phyloP scores from a whole-genome alignment of 2,329 filamentous ascomycete genomes.

The Fusarium praegraminearum region DNA sequence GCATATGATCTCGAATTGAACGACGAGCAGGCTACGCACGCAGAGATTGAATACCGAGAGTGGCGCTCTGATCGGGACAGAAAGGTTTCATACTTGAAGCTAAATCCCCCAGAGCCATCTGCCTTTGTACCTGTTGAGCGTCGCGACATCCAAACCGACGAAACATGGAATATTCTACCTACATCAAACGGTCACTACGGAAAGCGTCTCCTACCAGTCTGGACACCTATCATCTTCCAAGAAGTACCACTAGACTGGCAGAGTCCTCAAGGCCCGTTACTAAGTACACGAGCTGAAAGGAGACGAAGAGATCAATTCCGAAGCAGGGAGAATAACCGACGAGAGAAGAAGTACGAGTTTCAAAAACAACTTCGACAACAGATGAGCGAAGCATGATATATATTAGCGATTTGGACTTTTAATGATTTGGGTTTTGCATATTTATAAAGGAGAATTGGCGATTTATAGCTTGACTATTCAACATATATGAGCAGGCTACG shows the following conservation, averaged over 20 bases:
- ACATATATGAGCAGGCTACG: constrained; percentile 6
- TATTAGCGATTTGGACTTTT: not conserved
- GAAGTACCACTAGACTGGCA: constrained; percentile 22
- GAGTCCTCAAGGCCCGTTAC: not conserved
- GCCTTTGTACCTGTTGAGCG: constrained; percentile 7
- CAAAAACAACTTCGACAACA: constrained; percentile 14
- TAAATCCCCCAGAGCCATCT: constrained; percentile 11
- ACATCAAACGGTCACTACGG: not conserved
- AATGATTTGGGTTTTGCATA: not conserved
- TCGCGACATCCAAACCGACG: constrained; percentile 20
- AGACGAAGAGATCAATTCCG: constrained; percentile 14
- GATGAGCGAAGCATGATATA: constrained; percentile 3
- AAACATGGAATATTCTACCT: constrained; percentile 17
- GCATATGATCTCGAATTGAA: constrained; percentile 5
- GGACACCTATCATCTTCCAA: constrained; percentile 23
- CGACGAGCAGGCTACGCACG: constrained; percentile 15
- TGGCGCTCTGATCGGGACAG: constrained; percentile 23
- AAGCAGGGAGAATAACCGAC: constrained; percentile 11
- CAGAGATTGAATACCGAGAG: constrained; percentile 25
- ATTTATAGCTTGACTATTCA: constrained; percentile 21
- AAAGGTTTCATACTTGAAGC: constrained; percentile 15
- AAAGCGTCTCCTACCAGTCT: constrained; percentile 11
- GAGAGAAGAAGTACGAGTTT: constrained; percentile 26
- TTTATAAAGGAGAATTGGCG: not conserved
- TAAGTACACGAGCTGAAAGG: not conserved